Conservation (phyloP, 2,329 filamentous ascomycete genomes). For the Aspergillus pseudotamarii region DNA sequence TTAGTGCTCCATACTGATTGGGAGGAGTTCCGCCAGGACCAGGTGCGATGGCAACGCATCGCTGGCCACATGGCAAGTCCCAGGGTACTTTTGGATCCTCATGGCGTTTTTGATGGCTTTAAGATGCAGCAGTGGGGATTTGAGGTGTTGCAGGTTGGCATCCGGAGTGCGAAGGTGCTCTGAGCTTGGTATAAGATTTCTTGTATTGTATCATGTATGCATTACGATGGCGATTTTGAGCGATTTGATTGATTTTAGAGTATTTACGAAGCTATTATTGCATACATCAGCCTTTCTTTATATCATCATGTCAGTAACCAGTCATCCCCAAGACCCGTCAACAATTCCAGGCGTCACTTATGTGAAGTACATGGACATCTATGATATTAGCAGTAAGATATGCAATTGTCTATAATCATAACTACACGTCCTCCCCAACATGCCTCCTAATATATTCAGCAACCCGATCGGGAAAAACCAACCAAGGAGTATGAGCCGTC, state of each 20-base stretch:
- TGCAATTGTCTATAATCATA: background rate
- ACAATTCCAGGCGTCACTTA: background rate
- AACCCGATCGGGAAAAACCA: conserved; percentile 27
- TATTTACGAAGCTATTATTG: background rate
- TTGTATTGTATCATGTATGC: background rate
- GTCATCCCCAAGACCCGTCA: too few relatives aligned
- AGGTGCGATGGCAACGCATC: conserved; percentile 14
- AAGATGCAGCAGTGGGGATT: conserved; percentile 21
- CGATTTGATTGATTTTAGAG: background rate
- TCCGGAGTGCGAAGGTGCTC: conserved; percentile 2
- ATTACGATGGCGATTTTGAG: background rate
- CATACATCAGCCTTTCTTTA: background rate
- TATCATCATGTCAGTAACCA: too few relatives aligned
- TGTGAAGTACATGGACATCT: background rate
- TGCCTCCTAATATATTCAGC: conserved; percentile 23
- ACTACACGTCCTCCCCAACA: background rate
- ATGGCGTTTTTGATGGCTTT: conserved; percentile 12
- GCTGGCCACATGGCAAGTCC: conserved; percentile 14
- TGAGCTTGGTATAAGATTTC: background rate
- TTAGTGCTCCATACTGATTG: conserved; percentile 12
- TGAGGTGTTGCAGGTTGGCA: conserved; percentile 14
- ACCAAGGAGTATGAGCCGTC: conserved; percentile 34
- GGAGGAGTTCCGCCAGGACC: conserved; percentile 10
- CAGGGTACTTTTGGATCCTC: conserved; percentile 12
- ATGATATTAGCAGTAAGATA: background rate